Evolutionary conservation across 2,329 filamentous ascomycete genomes (phyloP).

Genomic region (Aspergillus hortae): DNA sequence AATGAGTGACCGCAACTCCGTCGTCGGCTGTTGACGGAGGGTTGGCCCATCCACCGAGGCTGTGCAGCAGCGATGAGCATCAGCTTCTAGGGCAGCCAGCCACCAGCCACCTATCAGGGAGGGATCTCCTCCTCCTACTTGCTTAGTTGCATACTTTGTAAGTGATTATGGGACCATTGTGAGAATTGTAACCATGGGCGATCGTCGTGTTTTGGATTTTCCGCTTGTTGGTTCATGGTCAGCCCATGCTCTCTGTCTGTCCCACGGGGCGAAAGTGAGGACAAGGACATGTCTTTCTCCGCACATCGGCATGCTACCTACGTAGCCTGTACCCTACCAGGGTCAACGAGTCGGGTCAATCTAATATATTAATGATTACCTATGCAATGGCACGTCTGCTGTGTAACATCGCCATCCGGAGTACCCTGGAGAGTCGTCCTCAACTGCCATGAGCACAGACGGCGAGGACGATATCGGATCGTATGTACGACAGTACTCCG

Average conservation of each 20-base stretch:
- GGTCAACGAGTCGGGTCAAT: neutral
- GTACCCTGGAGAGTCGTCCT: neutral
- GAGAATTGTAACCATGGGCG: neutral
- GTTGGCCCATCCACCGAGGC: conserved; percentile 1
- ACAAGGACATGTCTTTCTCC: neutral
- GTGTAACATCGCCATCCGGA: neutral
- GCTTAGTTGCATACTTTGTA: neutral
- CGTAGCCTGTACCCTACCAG: too few species aligned
- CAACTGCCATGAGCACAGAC: neutral
- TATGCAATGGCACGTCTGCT: neutral
- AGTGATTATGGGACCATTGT: neutral
- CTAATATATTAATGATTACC: neutral
- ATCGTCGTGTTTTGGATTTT: neutral
- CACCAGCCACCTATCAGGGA: conserved; percentile 4
- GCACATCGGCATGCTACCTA: neutral
- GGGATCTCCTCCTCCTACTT: neutral
- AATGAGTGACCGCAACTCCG: neutral
- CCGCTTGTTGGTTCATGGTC: neutral
- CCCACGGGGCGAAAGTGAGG: too few species aligned
- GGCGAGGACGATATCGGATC: neutral
- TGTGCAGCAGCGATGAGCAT: conserved; percentile 3
- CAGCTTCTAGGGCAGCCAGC: neutral
- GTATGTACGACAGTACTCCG: too few species aligned
- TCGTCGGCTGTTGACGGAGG: neutral
- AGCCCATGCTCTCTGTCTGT: too few species aligned